phyloP scores from a whole-genome alignment of 129 eudicot species.

The Tanacetum coccineum region DNA sequence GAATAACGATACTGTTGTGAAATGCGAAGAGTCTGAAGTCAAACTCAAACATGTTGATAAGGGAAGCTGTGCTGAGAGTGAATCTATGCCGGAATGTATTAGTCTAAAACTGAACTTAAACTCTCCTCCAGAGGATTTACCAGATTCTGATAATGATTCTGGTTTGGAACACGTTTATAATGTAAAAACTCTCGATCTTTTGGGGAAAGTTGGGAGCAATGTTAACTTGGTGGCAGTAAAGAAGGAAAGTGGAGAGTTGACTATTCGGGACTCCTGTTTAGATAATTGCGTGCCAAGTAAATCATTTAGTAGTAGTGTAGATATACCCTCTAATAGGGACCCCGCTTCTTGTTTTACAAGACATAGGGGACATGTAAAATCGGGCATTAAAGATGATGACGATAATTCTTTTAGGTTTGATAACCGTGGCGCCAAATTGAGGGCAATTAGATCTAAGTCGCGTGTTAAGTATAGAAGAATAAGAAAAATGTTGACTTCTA shows the following conservation, averaged over 20 bases:
- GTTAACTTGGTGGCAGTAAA: constrained; percentile 35
- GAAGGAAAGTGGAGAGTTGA: constrained; percentile 30
- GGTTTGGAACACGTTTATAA: constrained; percentile 37
- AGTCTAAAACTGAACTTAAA: too few species aligned
- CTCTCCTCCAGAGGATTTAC: constrained; percentile 20
- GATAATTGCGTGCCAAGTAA: constrained; percentile 44
- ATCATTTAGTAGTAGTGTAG: constrained; percentile 47
- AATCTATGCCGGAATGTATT: too few species aligned
- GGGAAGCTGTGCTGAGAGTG: too few species aligned
- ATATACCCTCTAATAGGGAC: constrained; percentile 48
- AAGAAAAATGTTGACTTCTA: constrained; percentile 63
- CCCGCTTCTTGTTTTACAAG: constrained; percentile 7
- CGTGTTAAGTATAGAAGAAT: constrained; percentile 52
- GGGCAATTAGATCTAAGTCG: constrained; percentile 54
- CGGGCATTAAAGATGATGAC: constrained; percentile 72
- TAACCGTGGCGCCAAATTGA: constrained; percentile 39
- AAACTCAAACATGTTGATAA: constrained; percentile 10
- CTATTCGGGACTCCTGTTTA: constrained; percentile 43
- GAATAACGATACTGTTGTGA: constrained; percentile 19
- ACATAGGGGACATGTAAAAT: constrained; percentile 53
- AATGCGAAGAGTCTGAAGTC: constrained; percentile 41
- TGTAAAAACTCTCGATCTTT: constrained; percentile 30
- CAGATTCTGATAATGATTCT: constrained; percentile 36
- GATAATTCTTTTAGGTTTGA: constrained; percentile 56
- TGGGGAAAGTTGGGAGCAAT: constrained; percentile 35